Conservation (phyloP, 768 basidiomycete species). For the Ramaria rubella region DNA sequence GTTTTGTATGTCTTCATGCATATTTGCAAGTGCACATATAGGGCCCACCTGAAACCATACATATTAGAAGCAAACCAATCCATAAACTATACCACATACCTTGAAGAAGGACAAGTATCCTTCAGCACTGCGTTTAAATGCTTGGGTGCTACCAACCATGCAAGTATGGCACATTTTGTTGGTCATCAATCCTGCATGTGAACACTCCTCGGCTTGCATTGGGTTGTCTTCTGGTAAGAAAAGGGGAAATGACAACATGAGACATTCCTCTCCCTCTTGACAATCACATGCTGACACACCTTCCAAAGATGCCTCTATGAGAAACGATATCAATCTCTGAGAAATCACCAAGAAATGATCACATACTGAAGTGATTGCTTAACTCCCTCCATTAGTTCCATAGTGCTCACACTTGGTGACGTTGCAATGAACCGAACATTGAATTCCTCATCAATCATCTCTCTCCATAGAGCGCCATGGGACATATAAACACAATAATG, state of each 20-base stretch:
- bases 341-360: background rate
- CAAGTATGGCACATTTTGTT: conserved; percentile 35
- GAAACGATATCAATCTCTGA: background rate
- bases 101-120: conserved; percentile 23
- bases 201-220: conserved; percentile 13
- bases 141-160: conserved; percentile 23
- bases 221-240: conserved; percentile 22
- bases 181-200: conserved; percentile 19
- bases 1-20: background rate
- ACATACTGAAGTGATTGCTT: background rate
- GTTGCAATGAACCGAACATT: conserved; percentile 23
- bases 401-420: conserved; percentile 20
- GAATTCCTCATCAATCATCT: conserved; percentile 28
- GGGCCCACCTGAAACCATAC: background rate
- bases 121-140: conserved; percentile 19
- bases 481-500: conserved; percentile 20
- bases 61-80: background rate
- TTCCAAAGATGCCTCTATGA: background rate
- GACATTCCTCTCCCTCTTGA: background rate
- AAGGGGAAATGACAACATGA: background rate
- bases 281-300: background rate
- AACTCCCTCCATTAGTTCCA: background rate
- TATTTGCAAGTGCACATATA: background rate
- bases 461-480: conserved; percentile 17
- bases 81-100: conserved; percentile 11